Base-by-base conservation (phyloP, 805 yeast species). In the Clavispora carvajalis region DNA sequence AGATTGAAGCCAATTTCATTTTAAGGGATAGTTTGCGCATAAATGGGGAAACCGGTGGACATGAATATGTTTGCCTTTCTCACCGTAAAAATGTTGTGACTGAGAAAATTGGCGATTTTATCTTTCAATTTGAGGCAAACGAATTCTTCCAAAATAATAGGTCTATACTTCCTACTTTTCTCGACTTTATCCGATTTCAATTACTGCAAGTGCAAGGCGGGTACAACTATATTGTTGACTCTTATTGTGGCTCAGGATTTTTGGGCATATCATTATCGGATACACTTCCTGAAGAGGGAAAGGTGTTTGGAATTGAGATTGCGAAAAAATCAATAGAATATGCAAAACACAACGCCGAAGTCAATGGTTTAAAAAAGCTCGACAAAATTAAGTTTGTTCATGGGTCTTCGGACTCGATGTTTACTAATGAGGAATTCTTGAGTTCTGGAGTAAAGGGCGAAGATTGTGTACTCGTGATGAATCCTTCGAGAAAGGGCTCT, bases 71-170 rank as follows among this genome's bases (percentile, higher is more conserved):
- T 6, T 60, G 67, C 37, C 34, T 62, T 3, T 52, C 60, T 2
- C 54, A 59, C 16, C 53, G 54, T 5, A 53, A 50, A 7, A 52
- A 55, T 21, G 54, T 61, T 4, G 54, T 64, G 7, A 68, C 71
- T 0, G 71, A 64, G 38, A 57, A 53, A 36, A 62, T 70, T 3
- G 65, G 53, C 5, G 65, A 61, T 22, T 55, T 48, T 24, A 51
- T 62, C 1, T 71, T 67, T 41, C 69, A 67, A 41, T 71, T 65
- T 34, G 64, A 59, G 18, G 58, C 67, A 11, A 55, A 60, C 23
- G 62, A 67, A 30, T 71, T 71, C 40, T 71, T 71, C 45, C 76
- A 71, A 43, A 61, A 91, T 39, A 71, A 71, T 45, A 54, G 58
- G 26, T 51, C 54, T 16, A 66, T 70, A 6, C 48, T 71, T 11